These are phyloP conservation scores for Coniophora puteana DNA, from an alignment of 1,284 basidiomycete species.

Conservation along the genomic window DNA sequence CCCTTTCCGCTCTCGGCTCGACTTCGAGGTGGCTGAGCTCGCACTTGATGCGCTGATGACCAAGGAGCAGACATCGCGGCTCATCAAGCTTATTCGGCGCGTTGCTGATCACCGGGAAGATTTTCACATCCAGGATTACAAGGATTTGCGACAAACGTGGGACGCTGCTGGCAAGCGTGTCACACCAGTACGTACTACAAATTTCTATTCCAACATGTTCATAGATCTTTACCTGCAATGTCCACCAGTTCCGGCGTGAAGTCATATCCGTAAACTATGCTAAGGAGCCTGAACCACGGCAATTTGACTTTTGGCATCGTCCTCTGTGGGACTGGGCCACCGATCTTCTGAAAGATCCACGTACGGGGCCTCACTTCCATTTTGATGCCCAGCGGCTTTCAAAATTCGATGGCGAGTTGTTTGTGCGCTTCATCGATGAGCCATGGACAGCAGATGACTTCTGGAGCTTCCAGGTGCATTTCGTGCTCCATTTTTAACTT, in stretches of 20 bases:
- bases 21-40: slow-evolving; percentile 7
- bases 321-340: slow-evolving; percentile 1
- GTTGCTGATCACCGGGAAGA: not conserved
- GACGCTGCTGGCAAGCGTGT: not conserved
- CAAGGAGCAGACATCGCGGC: not conserved
- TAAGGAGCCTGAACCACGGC: too few relatives aligned
- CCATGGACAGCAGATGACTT: slow-evolving; percentile 19
- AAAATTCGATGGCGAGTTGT: slow-evolving; percentile 22
- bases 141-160: not conserved
- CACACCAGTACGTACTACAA: not conserved
- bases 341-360: not conserved
- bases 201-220: not conserved
- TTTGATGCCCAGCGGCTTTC: slow-evolving; percentile 19
- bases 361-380: slow-evolving; percentile 10
- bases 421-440: slow-evolving; percentile 25
- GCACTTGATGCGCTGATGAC: slow-evolving; percentile 5
- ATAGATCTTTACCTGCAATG: not conserved
- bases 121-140: not conserved
- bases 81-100: not conserved
- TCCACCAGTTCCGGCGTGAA: too few relatives aligned
- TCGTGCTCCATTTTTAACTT: not conserved
- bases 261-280: too few relatives aligned
- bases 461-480: not conserved
- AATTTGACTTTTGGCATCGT: not conserved
- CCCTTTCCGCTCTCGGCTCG: slow-evolving; percentile 3